A percentile compares a stretch with the other conserved stretches of the same genome.
These are phyloP conservation scores for Geranium rotundifolium DNA, from an alignment of 345 rosid species.

Conservation along the genomic window DNA sequence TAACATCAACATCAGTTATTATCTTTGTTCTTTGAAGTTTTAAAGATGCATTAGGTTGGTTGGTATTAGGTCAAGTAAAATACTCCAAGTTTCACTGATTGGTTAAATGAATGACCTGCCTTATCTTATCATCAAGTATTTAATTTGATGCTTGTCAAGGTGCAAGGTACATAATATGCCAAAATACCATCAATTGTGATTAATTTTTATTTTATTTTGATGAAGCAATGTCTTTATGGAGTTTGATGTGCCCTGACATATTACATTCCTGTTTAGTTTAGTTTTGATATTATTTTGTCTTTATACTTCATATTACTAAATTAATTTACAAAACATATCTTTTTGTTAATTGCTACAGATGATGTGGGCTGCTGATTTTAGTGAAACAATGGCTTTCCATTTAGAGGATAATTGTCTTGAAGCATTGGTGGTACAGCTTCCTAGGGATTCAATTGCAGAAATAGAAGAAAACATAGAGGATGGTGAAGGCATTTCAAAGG, in stretches of 20 bases:
- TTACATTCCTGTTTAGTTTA: no score
- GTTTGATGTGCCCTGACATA: background rate
- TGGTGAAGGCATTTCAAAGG: slow-evolving; percentile 27
- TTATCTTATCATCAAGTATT: no score
- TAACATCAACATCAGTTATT: background rate
- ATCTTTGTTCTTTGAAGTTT: background rate
- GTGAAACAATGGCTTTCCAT: slow-evolving; percentile 38
- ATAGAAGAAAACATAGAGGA: slow-evolving; percentile 28
- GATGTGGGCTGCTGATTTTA: slow-evolving; percentile 99
- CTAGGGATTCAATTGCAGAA: slow-evolving; percentile 34
- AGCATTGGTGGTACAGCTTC: slow-evolving; percentile 51
- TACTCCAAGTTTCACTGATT: background rate
- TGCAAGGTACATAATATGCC: no score
- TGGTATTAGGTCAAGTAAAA: no score
- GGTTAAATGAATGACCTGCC: background rate
- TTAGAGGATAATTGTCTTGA: slow-evolving; percentile 64
- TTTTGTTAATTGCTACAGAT: slow-evolving; percentile 40
- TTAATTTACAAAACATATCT: background rate
- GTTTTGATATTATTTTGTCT: background rate
- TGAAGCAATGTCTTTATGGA: background rate
- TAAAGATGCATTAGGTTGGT: background rate
- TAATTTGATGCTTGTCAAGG: no score
- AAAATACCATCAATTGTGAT: no score
- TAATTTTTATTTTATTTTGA: no score
- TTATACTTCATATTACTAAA: background rate